Conservation (phyloP, 306 rosid species). For the Prinsepia uniflora region DNA sequence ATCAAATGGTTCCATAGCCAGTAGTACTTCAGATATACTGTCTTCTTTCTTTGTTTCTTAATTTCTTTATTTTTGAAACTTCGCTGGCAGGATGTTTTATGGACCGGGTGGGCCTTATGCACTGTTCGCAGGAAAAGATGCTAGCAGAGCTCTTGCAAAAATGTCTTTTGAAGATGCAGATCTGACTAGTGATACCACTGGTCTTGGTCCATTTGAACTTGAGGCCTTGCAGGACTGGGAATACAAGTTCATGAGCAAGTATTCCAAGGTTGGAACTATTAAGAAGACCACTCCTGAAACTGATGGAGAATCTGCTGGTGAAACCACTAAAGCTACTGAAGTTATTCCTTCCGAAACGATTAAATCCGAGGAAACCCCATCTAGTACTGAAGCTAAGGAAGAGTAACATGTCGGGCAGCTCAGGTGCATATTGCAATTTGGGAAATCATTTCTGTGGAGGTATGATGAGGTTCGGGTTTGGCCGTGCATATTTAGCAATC, state of each 20-base stretch:
- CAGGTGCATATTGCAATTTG: background rate
- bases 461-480: constrained; percentile 20
- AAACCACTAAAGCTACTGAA: constrained; percentile 47
- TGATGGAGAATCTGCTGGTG: constrained; percentile 42
- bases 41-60: background rate
- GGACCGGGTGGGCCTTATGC: constrained; percentile 99
- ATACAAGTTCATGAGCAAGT: constrained; percentile 84
- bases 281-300: constrained; percentile 38
- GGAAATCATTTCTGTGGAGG: constrained; percentile 16
- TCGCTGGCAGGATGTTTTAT: constrained; percentile 72
- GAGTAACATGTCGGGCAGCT: constrained; percentile 22
- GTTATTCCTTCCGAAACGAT: constrained; percentile 47
- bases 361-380: constrained; percentile 47
- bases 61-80: constrained; percentile 11
- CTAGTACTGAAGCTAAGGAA: constrained; percentile 33
- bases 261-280: constrained; percentile 78
- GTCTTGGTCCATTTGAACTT: constrained; percentile 71
- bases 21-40: background rate
- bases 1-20: background rate
- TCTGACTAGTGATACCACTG: constrained; percentile 80
- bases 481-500: constrained; percentile 20
- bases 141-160: constrained; percentile 95
- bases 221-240: constrained; percentile 96
- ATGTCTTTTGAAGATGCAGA: constrained; percentile 95
- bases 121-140: constrained; percentile 92